Evolutionary conservation across 2,329 filamentous ascomycete genomes (phyloP).

Genomic region (Ophiostoma tasmaniense): DNA sequence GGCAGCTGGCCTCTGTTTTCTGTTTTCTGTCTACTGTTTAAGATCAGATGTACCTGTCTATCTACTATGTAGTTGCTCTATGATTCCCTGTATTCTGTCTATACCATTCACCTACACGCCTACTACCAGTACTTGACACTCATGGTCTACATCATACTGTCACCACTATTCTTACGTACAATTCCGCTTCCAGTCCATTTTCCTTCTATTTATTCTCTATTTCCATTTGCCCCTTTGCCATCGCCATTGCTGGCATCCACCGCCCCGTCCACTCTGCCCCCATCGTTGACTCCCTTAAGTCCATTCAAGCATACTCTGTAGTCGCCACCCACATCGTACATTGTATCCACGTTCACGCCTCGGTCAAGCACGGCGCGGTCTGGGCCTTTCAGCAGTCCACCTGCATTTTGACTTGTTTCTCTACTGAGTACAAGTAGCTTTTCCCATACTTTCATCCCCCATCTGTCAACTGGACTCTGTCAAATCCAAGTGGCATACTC

Average conservation of each 20-base stretch:
- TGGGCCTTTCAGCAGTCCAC: not conserved
- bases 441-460: too few species aligned
- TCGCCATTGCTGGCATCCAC: not conserved
- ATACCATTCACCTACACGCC: too few species aligned
- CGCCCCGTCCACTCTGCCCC: not conserved
- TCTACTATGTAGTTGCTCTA: too few species aligned
- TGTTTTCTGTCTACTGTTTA: too few species aligned
- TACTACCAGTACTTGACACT: too few species aligned
- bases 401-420: not conserved
- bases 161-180: too few species aligned
- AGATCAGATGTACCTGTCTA: too few species aligned
- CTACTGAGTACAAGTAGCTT: not conserved
- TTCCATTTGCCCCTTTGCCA: not conserved
- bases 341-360: not conserved
- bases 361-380: not conserved
- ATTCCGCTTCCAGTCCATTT: too few species aligned
- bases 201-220: not conserved
- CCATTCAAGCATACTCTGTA: not conserved
- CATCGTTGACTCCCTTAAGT: not conserved
- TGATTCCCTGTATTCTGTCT: too few species aligned
- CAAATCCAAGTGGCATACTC: not conserved
- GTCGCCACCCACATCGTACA: not conserved
- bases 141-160: too few species aligned
- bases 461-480: too few species aligned
- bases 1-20: not conserved